Percentiles rank a stretch among this genome's conserved stretches.
These are phyloP conservation scores for Dissophora globulifera DNA, from an alignment of 192 early-diverging fungal species.

Conservation along the genomic window DNA sequence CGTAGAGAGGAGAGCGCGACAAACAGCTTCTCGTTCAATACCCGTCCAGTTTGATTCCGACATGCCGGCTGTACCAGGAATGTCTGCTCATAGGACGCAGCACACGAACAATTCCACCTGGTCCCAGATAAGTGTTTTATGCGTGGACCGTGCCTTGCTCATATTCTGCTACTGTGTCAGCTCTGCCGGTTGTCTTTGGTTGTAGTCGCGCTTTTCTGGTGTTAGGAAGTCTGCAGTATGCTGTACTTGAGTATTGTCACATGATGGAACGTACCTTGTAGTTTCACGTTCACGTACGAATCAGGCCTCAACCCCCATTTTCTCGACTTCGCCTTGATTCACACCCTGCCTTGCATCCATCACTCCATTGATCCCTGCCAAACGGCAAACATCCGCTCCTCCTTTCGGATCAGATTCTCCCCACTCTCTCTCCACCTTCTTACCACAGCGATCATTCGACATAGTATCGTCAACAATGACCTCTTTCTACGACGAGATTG, in stretches of 20 bases:
- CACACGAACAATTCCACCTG: neutral
- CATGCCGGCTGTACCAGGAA: neutral
- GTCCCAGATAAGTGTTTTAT: neutral
- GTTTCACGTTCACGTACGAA: neutral
- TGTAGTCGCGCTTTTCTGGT: too few relatives aligned
- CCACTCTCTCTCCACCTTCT: neutral
- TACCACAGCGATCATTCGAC: neutral
- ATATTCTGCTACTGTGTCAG: too few relatives aligned
- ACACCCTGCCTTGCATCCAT: neutral
- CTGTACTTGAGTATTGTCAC: too few relatives aligned
- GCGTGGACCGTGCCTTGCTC: too few relatives aligned
- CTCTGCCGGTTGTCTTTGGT: too few relatives aligned
- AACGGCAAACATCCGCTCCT: neutral
- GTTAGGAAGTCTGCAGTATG: too few relatives aligned
- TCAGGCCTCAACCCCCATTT: neutral
- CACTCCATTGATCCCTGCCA: slow-evolving; percentile 3
- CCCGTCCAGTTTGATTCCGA: slow-evolving; percentile 14
- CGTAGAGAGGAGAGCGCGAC: too few relatives aligned
- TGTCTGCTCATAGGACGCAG: neutral
- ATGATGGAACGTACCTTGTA: too few relatives aligned
- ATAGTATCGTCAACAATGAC: slow-evolving; percentile 25
- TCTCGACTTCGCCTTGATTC: neutral
- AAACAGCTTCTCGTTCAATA: too few relatives aligned
- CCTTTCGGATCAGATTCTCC: neutral
- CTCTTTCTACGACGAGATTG: slow-evolving; percentile 70